Percentiles rank a stretch among this genome's conserved stretches.
Conservation (phyloP, 768 basidiomycete genomes). For the Lactifluus piperatus region DNA sequence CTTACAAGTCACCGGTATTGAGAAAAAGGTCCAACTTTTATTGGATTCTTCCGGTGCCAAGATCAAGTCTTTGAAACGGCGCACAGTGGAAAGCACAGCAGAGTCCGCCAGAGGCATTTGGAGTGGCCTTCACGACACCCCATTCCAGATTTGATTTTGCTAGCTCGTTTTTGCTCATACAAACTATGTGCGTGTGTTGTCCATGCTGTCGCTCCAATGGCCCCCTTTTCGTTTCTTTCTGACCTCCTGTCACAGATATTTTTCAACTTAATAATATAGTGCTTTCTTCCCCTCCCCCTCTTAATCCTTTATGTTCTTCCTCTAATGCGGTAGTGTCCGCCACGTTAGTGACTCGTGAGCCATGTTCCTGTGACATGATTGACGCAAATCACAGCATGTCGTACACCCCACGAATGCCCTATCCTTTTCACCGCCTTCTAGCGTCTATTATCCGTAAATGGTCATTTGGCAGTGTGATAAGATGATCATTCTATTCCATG, state of each 20-base stretch:
- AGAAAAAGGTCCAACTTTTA: slow-evolving; percentile 71
- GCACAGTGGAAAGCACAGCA: slow-evolving; percentile 67
- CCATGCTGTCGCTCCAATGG: too few relatives aligned
- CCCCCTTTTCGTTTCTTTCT: not conserved
- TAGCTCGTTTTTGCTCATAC: not conserved
- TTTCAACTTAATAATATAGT: not conserved
- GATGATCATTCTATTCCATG: slow-evolving; percentile 9
- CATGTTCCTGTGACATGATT: slow-evolving; percentile 9
- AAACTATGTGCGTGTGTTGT: slow-evolving; percentile 1
- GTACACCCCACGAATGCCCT: not conserved
- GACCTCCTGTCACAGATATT: not conserved
- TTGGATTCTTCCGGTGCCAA: slow-evolving; percentile 84
- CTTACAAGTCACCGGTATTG: slow-evolving; percentile 64
- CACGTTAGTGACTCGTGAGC: slow-evolving; percentile 4
- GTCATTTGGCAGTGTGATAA: slow-evolving; percentile 8
- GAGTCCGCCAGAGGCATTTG: slow-evolving; percentile 83
- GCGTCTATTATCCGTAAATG: slow-evolving; percentile 11
- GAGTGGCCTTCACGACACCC: slow-evolving; percentile 77
- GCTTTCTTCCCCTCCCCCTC: not conserved
- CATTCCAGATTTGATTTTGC: slow-evolving; percentile 39
- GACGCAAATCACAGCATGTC: slow-evolving; percentile 18
- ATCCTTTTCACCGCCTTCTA: not conserved
- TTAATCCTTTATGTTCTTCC: not conserved
- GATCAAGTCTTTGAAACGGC: slow-evolving; percentile 67
- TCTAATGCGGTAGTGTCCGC: not conserved